Evolutionary conservation across 2,329 filamentous ascomycete species (phyloP), one percentile per base, ranked within the genome.

Genomic region (Paradendryphiella salina): DNA sequence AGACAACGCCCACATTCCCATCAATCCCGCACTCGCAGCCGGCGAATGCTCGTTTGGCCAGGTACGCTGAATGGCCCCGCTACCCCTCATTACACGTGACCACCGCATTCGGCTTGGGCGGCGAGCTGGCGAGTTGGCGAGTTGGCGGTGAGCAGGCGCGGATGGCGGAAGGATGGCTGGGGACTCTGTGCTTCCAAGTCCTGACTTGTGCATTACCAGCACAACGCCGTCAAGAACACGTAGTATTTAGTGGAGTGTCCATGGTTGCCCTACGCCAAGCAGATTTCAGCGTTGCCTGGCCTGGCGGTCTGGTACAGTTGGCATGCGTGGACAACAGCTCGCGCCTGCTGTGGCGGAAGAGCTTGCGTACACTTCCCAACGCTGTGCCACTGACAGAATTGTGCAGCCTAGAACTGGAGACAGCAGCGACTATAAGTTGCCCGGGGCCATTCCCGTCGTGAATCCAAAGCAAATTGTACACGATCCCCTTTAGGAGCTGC

Each of bases 11-110:
- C 14, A 9, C 26, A 31, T 26, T 23, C 10, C 14, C 46, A 36
- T 26, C 31, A 15, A 31, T 32, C 3, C 32, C 11, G 13, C 21
- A 17, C 17, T 17, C 20, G 17, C 3, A 15, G 17, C 5, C 39
- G 14, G 14, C 33, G 26, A 28, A n/a, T 45, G 28, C 40, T 50
- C 46, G 40, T 46, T 20, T 39, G 34, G 18, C 40, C 23, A 45
- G 46, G 46, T 50, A 32, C 46, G 31, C 21, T 15, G 32, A 9
- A n/a, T 35, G 26, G 33, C 14, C 28, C 44, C 28, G 42, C 32
- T 69, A 60, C 67, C 69, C 69, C 69, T 69, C 69, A 63, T 50
- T 61, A 45, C 69, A 71, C 69, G 68, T 71, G 52, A 55, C 48
- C 14, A 5, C 34, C 38, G 45, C 21, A 35, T 52, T 20, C 39